Evolutionary conservation across 2,329 filamentous ascomycete genomes (phyloP).

Genomic region (Lomentospora prolificans): DNA sequence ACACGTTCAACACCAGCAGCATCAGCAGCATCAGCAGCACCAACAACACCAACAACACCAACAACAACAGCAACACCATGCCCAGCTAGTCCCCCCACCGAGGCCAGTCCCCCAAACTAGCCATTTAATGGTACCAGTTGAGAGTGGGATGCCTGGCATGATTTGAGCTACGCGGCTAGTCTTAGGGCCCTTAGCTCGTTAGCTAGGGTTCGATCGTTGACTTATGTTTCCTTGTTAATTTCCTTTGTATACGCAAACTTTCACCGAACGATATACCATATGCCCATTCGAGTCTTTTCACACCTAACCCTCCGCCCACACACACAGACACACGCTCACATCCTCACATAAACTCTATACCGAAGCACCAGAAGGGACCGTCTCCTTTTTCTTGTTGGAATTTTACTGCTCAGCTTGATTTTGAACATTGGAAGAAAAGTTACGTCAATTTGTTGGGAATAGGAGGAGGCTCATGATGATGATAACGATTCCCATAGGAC

Average conservation of each 20-base stretch:
- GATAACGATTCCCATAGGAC: neutral
- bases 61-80: constrained; percentile 13
- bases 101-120: constrained; percentile 9
- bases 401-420: neutral
- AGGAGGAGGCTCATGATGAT: neutral
- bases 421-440: neutral
- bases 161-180: constrained; percentile 6
- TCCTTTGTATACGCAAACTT: constrained; percentile 9
- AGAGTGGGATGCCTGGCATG: constrained; percentile 12
- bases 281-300: neutral
- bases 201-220: neutral
- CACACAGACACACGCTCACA: neutral
- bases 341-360: neutral
- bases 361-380: neutral
- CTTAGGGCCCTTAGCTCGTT: neutral
- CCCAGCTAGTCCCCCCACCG: constrained; percentile 11
- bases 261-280: neutral
- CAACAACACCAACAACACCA: constrained; percentile 8
- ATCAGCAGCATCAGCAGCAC: constrained; percentile 3
- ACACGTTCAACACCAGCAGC: neutral
- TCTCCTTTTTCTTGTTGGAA: neutral
- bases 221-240: constrained; percentile 2
- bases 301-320: neutral
- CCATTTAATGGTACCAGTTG: constrained; percentile 15
- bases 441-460: neutral